phyloP scores from a whole-genome alignment of 1,284 basidiomycete genomes.

The Vanrija sp. region DNA sequence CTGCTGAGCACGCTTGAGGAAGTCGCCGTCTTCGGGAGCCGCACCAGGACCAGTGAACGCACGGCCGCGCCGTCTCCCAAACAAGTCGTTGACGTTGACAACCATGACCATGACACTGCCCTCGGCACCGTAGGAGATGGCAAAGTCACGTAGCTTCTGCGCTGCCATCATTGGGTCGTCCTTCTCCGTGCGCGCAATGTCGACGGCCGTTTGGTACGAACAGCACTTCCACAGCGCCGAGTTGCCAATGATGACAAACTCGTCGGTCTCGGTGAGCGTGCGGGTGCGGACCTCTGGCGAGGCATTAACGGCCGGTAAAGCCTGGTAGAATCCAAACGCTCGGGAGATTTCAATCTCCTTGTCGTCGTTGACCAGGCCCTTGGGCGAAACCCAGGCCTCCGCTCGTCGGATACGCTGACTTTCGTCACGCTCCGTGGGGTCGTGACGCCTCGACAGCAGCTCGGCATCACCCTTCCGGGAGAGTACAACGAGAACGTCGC shows the following conservation, averaged over 20 bases:
- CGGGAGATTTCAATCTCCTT: conserved; percentile 80
- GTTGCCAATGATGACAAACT: conserved; percentile 96
- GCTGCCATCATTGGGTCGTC: conserved; percentile 94
- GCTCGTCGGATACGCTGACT: conserved; percentile 80
- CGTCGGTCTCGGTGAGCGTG: conserved; percentile 77
- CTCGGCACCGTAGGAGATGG: conserved; percentile 93
- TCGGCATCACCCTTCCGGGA: conserved; percentile 74
- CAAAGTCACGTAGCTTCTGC: conserved; percentile 93
- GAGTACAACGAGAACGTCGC: conserved; percentile 83
- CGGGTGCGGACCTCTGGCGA: conserved; percentile 72
- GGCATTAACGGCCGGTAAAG: conserved; percentile 86
- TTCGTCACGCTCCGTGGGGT: conserved; percentile 84
- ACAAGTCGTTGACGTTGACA: conserved; percentile 75
- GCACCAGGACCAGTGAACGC: background rate
- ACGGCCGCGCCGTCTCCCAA: conserved; percentile 51
- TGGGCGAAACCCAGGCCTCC: conserved; percentile 95
- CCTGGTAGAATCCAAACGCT: conserved; percentile 89
- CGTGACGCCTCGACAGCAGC: conserved; percentile 75
- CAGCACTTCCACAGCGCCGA: conserved; percentile 90
- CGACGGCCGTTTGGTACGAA: conserved; percentile 92
- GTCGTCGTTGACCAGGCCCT: conserved; percentile 82
- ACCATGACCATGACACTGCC: conserved; percentile 99
- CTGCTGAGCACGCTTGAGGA: conserved; percentile 24
- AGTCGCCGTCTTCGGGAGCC: conserved; percentile 16
- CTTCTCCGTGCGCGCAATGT: conserved; percentile 82